Conservation (phyloP, 225 moss, liverwort and hornwort species). For the Rhytidiadelphus loreus region DNA sequence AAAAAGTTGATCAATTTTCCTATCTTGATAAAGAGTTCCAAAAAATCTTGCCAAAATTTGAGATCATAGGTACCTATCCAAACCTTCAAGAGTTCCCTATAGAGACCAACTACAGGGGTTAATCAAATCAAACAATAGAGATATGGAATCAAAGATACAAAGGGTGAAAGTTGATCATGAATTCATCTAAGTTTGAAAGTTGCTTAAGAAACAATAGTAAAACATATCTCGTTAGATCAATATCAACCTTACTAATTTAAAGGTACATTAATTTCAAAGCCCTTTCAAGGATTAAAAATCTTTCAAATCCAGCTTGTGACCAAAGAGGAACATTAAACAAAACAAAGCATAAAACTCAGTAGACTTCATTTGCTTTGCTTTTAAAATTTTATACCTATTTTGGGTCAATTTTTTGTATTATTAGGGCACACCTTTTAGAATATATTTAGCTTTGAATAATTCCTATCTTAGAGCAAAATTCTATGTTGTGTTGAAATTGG, state of each 20-base stretch:
- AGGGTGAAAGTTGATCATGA: not conserved
- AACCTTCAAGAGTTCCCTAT: rapidly evolving
- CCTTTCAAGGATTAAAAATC: rapidly evolving
- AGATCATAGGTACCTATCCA: rapidly evolving
- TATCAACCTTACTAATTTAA: not conserved
- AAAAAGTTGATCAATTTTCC: not conserved
- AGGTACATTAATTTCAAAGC: not conserved
- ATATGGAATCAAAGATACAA: not conserved
- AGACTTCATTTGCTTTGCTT: not conserved
- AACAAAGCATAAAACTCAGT: not conserved
- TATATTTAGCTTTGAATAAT: not conserved
- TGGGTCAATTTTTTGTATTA: too few species aligned
- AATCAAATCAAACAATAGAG: not conserved
- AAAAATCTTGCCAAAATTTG: not conserved
- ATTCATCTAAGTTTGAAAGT: not conserved
- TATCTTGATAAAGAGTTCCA: not conserved
- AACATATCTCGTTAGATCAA: not conserved
- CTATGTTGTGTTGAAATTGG: rapidly evolving
- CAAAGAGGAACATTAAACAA: not conserved
- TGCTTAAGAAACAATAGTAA: not conserved
- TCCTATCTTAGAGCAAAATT: not conserved
- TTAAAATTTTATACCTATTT: not conserved
- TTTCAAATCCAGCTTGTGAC: not conserved
- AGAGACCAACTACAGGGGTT: rapidly evolving
- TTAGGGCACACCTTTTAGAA: not conserved